A percentile compares a stretch with the other conserved stretches of the same genome.
Conservation (phyloP, 129 eudicot genomes). For the Ambrosia artemisiifolia region DNA sequence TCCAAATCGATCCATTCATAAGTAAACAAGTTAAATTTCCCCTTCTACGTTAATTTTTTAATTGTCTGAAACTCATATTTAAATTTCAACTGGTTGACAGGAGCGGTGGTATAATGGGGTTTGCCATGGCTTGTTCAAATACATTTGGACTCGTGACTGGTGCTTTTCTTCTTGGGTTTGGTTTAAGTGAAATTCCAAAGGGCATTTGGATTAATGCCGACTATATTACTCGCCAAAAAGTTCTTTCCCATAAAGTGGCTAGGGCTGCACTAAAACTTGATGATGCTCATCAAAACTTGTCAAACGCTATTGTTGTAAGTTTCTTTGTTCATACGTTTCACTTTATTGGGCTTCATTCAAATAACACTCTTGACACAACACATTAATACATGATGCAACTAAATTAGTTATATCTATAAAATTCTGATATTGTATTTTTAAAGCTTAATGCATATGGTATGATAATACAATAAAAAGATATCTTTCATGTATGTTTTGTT, state of each 20-base stretch:
- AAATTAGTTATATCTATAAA: too few relatives aligned
- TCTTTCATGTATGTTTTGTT: too few relatives aligned
- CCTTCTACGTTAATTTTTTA: neutral
- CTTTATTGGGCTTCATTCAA: neutral
- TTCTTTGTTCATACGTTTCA: neutral
- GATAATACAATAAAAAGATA: too few relatives aligned
- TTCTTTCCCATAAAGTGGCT: slow-evolving; percentile 85
- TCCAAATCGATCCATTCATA: neutral
- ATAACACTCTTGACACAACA: neutral
- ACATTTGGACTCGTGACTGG: slow-evolving; percentile 97
- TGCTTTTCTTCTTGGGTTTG: slow-evolving; percentile 94
- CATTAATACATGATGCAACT: too few relatives aligned
- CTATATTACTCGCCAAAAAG: slow-evolving; percentile 67
- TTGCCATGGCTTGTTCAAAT: slow-evolving; percentile 97
- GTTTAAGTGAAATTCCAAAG: slow-evolving; percentile 90
- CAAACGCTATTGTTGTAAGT: slow-evolving; percentile 96
- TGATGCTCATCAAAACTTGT: slow-evolving; percentile 86
- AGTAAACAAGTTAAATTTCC: neutral
- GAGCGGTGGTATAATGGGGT: slow-evolving; percentile 76
- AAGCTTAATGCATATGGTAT: too few relatives aligned
- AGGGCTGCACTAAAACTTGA: slow-evolving; percentile 86
- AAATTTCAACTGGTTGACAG: slow-evolving; percentile 33
- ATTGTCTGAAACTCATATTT: neutral
- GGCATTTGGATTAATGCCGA: slow-evolving; percentile 74
- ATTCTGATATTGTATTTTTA: slow-evolving; percentile 7